These are phyloP conservation scores for Xylariaceae sp. DNA, from an alignment of 2,329 filamentous ascomycete species.

Conservation along the genomic window DNA sequence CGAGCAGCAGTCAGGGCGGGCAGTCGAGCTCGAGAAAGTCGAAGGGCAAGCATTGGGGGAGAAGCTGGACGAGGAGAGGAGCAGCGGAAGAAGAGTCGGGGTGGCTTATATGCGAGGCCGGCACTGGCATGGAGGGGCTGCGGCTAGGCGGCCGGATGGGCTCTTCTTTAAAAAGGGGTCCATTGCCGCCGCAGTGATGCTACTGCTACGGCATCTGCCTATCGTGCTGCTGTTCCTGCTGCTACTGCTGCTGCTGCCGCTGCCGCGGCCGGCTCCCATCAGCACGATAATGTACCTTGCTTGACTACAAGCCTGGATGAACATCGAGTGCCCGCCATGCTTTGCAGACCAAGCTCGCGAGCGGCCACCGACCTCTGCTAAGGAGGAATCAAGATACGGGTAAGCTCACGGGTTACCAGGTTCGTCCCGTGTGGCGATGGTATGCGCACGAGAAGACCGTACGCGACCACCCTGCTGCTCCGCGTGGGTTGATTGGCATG, in stretches of 20 bases:
- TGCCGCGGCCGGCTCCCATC: no score
- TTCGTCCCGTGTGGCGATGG: neutral
- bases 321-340: no score
- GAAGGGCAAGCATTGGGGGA: neutral
- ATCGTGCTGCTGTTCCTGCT: no score
- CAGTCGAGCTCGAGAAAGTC: neutral
- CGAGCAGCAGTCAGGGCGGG: neutral
- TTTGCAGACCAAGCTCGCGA: neutral
- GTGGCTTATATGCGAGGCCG: neutral
- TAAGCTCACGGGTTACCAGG: neutral
- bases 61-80: neutral
- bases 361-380: neutral
- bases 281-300: no score
- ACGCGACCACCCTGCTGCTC: neutral
- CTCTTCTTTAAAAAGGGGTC: no score
- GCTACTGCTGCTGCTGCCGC: no score
- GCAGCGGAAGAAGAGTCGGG: neutral
- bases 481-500: slow-evolving; percentile 1
- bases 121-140: no score
- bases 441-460: neutral
- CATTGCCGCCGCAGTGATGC: neutral
- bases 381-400: neutral
- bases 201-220: neutral
- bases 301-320: no score
- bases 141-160: no score